Evolutionary conservation across 768 basidiomycete species (phyloP), one percentile per base, ranked within the genome.

Genomic region (Tricholoma sp.): DNA sequence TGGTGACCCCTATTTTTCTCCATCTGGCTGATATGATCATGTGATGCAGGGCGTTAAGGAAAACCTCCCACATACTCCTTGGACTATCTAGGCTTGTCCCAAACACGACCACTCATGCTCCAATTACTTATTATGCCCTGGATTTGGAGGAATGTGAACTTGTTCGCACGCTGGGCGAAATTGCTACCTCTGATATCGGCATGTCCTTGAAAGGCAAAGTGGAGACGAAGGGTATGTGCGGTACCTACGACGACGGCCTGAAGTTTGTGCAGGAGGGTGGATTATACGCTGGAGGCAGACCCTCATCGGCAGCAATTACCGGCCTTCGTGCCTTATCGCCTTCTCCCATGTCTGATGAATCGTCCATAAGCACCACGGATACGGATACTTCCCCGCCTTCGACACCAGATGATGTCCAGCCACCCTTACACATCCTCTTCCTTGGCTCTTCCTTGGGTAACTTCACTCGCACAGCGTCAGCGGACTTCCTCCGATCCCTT

Each of bases 401-500:
- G 19, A 82, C 80, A 0, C 81, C 79, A 41, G 82, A 78, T 19
- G 71, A 70, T 22, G 63, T 66, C 19, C 69, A 74, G 46, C 70
- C 73, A 2, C 86, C 89, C 12, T 70, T 93, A 31, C 94, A 97
- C 66, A 75, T 98, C 54, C 75, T 98, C 59, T 98, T 97, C 76
- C 76, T 98, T 16, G 97, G 96, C 0, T 94, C 91, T 0, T 91
- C 92, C 0, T 68, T 98, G 6, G 97, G 95, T 6, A 98, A 98
- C 75, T 98, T 98, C 69, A 64, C 77, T 5, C 81, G 93, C 11
- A 74, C 76, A 4, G 87, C 81, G 21, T 89, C 87, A 8, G 80
- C 78, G 0, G 71, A 78, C 0, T 98, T 99, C 72, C 80, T 99
- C 52, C 77, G 78, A 6, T 83, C 84, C 2, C 74, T 98, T 27